Conservation (phyloP, 805 yeast genomes). For the Candida sonorensis region DNA sequence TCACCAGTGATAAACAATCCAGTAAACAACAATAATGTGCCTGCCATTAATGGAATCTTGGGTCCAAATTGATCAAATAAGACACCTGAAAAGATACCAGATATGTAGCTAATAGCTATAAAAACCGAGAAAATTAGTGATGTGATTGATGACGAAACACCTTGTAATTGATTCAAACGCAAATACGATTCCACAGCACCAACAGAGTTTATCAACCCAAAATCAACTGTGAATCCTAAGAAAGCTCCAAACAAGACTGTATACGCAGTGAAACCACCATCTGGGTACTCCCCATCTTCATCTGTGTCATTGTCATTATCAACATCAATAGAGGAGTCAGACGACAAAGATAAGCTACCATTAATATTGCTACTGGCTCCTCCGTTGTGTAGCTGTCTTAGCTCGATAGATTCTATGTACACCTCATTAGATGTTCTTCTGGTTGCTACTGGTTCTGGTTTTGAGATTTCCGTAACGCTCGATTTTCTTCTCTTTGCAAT, state of each 20-base stretch:
- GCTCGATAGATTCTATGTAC: not conserved
- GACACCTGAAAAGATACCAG: conserved; percentile 49
- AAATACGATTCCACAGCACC: conserved; percentile 62
- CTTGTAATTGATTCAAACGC: conserved; percentile 44
- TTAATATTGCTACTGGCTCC: not conserved
- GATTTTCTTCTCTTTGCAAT: not conserved
- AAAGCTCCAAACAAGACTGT: conserved; percentile 51
- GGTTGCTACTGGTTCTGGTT: not conserved
- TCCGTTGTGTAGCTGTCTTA: not conserved
- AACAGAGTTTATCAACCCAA: conserved; percentile 51
- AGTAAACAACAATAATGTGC: conserved; percentile 35
- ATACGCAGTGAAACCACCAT: conserved; percentile 57
- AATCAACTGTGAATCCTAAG: conserved; percentile 45
- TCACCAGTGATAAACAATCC: conserved; percentile 49
- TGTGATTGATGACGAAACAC: conserved; percentile 38
- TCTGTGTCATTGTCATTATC: not conserved
- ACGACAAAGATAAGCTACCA: not conserved
- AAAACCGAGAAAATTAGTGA: conserved; percentile 63
- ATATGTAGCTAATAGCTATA: conserved; percentile 40
- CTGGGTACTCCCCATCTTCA: conserved; percentile 33
- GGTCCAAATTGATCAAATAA: conserved; percentile 51
- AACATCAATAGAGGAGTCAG: too few species aligned
- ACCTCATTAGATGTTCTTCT: not conserved
- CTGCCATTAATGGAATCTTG: conserved; percentile 32
- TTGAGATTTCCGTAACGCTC: not conserved